Evolutionary conservation across 78 protist species (phyloP), one percentile per base, ranked within the genome.

Genomic region (Pigoraptor vietnamica): DNA sequence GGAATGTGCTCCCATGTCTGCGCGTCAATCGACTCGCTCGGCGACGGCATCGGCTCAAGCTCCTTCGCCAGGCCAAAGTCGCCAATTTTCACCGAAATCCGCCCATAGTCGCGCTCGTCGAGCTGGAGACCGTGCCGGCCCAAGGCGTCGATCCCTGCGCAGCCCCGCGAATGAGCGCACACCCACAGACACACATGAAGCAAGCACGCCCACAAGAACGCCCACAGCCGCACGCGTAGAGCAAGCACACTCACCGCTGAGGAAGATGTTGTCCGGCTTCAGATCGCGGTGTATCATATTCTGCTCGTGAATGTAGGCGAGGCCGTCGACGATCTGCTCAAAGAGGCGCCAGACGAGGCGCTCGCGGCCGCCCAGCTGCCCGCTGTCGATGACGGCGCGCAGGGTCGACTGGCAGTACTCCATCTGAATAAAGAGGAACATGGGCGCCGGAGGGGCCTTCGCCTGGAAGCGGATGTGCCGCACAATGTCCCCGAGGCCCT

Each of bases 11-110:
- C 29, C 67, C 67, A 48, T 14, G 14, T 14, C 29, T 48, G 6
- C 14, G 67, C 67, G 67, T 48, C 67, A 48, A 48, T 48, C 14
- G 67, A 48, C 14, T 48, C 67, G 67, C 67, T 48, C 29, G 67
- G 67, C 67, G 67, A 48, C 67, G 67, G 67, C 29, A 48, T 48
- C 29, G 67, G 67, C 67, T 48, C 67, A 21, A 48, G 14, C 83
- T 79, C 32, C 83, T 25, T 79, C 83, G 94, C 94, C 36, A 94
- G 94, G 67, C 98, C 98, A 91, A 97, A 97, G 93, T 97, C 98
- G 0, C 95, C 96, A 86, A 97, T 55, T 55, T 93, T 93, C 56
- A 97, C 96, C 33, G 37, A 84, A 84, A 96, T 95, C 9, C 14
- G 6, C 67, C 67, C 67, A 14, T 48, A 48, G 14, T 48, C 67